Evolutionary conservation across 177 flowering plant species (phyloP), one percentile per base, ranked within the genome.

Genomic region (Vitis hybrid): DNA sequence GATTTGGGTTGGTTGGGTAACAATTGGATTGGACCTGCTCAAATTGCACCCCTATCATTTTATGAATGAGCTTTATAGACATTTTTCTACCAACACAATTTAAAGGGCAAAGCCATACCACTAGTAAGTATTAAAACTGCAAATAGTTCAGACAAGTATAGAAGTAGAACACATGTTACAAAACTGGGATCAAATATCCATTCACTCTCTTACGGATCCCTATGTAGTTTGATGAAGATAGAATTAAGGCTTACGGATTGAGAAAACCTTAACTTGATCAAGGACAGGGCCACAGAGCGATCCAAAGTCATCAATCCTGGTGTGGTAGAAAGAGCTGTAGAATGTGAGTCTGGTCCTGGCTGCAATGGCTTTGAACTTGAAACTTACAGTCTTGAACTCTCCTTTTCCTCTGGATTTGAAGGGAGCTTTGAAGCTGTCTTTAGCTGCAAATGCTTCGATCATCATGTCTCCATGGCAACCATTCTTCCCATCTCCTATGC

Each of bases 391-490:
- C 70, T 64, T 76, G 76, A 76, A 90, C 59, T 59, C 56, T 11
- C 98, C 97, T 74, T 82, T 84, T 13, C 95, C 97, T 17, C 68
- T 61, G 3, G 97, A 92, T 20, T 69, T 11, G 75, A 82, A 90
- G 4, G 95, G 95, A 11, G 81, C 91, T 74, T 88, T 90, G 3
- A 87, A 24, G 3, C 87, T 87, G 3, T 77, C 81, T 18, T 86
- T 84, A 6, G 74, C 93, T 0, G 94, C 97, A 58, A 90, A 91
- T 6, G 98, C 97, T 74, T 94, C 97, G 1, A 94, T 89, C 88
- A 91, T 77, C 97, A 92, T 92, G 0, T 86, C 78, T 18, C 97
- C 97, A 61, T 87, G 93, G 83, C 98, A 94, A 3, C 87, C 90
- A 48, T 92, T 91, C 78, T 75, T 87, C 0, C 95, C 97, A 65